Evolutionary conservation across 2,329 filamentous ascomycete species (phyloP), one percentile per base, ranked within the genome.

Genomic region (Stenocarpella maydis): DNA sequence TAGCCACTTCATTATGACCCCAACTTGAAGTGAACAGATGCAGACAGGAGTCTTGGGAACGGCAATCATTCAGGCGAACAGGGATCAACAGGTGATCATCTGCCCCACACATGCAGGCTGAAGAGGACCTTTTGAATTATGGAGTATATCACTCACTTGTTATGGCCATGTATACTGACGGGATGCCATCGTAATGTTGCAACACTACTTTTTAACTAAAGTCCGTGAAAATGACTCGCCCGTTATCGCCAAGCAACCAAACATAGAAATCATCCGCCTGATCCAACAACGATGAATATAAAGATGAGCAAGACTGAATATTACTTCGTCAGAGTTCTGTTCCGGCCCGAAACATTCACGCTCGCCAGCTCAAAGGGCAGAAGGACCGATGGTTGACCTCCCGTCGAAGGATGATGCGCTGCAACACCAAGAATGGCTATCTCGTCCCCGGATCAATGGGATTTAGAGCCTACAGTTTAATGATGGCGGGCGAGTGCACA

Each of bases 151-250:
- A 61, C 6, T 17, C 55, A 31, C 39, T 31, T 47, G 55, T 31
- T 41, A 47, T 34, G 21, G 41, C 39, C 15, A 28, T 21, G 53
- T 34, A 41, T 58, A 61, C 55, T 61, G 55, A 61, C 41, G 31
- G 39, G 45, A 6, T 61, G 31, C 55, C 19, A 61, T 41, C 55
- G 24, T 41, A 47, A 34, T 17, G 55, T 61, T 12, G 24, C 26
- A 61, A 21, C 6, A 61, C 55, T 34, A 26, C 39, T 31, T 14
- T 37, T 14, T 17, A 45, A 10, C 19, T 17, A 45, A 10, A 61
- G 39, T 45, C 34, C 41, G 6, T 4, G 19, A 47, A n/a, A 34
- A 45, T 9, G 39, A 34, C 24, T 45, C 14, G 28, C 39, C 24
- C 10, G 4, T 41, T 21, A 17, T 19, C 9, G 15, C 19, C 19